phyloP scores from a whole-genome alignment of 345 rosid genomes.

The Brassica napus region Da-Ae NC_063452.1:15906501-15907000 shows the following conservation, averaged over 20 bases:
- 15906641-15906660: neutral
- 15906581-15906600: neutral
- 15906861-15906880: too few relatives aligned
- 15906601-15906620: neutral
- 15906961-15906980: too few relatives aligned
- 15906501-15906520: too few relatives aligned
- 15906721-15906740: too few relatives aligned
- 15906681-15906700: neutral
- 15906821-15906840: too few relatives aligned
- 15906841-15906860: too few relatives aligned
- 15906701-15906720: neutral
- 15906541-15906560: neutral
- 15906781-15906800: neutral
- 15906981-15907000: too few relatives aligned
- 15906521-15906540: neutral
- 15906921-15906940: too few relatives aligned
- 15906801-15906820: neutral
- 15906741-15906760: neutral
- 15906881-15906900: too few relatives aligned
- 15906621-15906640: neutral
- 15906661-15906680: neutral
- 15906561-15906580: neutral
- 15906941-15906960: too few relatives aligned
- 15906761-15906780: neutral
- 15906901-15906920: too few relatives aligned